Base-by-base conservation (phyloP, 2,329 filamentous ascomycete genomes). In the Pseudogymnoascus sp. region DNA sequence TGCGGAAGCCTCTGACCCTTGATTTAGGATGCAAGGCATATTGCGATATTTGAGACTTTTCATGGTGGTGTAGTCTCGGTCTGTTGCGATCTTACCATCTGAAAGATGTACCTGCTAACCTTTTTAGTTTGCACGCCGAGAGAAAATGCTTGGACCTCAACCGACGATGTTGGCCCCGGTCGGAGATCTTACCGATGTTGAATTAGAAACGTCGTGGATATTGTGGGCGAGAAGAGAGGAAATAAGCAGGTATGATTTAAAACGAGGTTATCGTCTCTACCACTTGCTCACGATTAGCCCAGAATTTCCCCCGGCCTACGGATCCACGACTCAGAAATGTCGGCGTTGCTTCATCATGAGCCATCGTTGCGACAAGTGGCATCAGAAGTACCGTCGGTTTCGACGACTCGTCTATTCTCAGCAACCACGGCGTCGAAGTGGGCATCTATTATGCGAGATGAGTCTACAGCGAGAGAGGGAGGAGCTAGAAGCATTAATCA, bases 201-300 rank as follows among this genome's bases (percentile, higher is more conserved):
- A 62, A 16, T 24, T 62, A 5, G 16, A 59, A 6, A 10, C 24
- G 6, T 8, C 33, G 31, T 62, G 61, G 61, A 8, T 2, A 2
- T 6, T 14, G 14, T 62, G 61, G 61, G 43, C 43, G 4, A 19
- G 61, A 28, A 31, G 8, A 59, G 61, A 62, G 40, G 60, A 62
- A 16, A 26, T 3, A 2, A 59, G 8, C 7, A 22, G 53, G 53
- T 59, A 6, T 22, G 53, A 28, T 2, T 10, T 28, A 6, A 16
- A 10, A 59, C 33, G 19, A 26, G 53, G n/a, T 59, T 59, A 24
- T 59, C 12, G 19, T 19, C 14, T 38, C 14, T 41, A 16, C 8
- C 8, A 31, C 8, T 31, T 31, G 28, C 19, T 19, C 19, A 19
- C 19, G 28, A 31, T 31, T 8, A 8, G 28, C 10, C 7, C 10